Percentiles rank a stretch among this genome's conserved stretches.
Evolutionary conservation across 139 green algal genomes (phyloP).

Genomic region (Closterium sp.): DNA sequence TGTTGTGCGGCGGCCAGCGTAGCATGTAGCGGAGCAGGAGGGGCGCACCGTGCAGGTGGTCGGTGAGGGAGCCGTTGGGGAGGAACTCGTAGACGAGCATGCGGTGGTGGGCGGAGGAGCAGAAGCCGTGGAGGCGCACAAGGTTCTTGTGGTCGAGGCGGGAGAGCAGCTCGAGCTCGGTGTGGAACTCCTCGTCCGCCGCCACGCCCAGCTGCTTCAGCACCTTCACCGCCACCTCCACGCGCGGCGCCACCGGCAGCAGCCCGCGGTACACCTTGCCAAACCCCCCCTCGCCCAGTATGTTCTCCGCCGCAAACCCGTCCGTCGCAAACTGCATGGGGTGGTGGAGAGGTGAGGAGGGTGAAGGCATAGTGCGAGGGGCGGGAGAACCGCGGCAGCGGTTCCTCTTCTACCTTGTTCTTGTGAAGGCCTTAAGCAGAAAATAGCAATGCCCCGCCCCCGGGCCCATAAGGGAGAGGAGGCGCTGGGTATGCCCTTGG

Average conservation of each 20-base stretch:
- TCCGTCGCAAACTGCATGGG: background rate
- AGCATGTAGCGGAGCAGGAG: too few species aligned
- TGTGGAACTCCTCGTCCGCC: constrained; percentile 19
- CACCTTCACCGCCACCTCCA: constrained; percentile 11
- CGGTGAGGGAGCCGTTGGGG: constrained; percentile 39
- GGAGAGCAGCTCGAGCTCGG: constrained; percentile 8
- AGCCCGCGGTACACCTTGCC: constrained; percentile 8
- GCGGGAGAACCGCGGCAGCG: too few species aligned
- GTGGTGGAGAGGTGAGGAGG: too few species aligned
- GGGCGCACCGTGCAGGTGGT: constrained; percentile 47
- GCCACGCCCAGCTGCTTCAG: background rate
- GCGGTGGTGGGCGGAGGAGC: background rate
- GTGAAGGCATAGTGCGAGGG: too few species aligned
- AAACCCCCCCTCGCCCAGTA: background rate
- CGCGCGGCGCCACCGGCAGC: background rate
- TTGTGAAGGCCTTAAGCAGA: too few species aligned
- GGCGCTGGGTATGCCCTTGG: too few species aligned
- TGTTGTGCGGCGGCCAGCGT: too few species aligned
- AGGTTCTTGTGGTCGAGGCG: constrained; percentile 26
- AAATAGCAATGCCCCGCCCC: too few species aligned
- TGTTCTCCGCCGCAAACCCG: background rate
- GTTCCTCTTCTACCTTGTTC: too few species aligned
- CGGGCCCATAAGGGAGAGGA: too few species aligned
- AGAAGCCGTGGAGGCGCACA: constrained; percentile 40
- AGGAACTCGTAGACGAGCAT: constrained; percentile 47